Conservation (phyloP, 164 flowering plant genomes). For the Aristolochia californica region DNA sequence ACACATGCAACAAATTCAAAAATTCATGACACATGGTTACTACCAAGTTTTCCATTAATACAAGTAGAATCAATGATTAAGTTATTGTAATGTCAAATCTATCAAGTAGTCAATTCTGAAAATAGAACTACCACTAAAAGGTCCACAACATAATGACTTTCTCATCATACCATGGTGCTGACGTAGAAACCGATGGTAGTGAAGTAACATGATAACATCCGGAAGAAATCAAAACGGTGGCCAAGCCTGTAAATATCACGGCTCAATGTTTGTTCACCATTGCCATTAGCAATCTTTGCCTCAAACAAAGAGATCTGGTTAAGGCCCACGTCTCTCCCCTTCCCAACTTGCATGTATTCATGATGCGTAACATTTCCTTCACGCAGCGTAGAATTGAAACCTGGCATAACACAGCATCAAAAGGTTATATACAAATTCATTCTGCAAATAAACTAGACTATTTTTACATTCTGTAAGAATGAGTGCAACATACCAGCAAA, state of each 20-base stretch:
- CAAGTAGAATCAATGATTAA: no score
- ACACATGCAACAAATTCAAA: no score
- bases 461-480: background rate
- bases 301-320: slow-evolving; percentile 96
- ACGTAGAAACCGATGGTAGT: slow-evolving; percentile 92
- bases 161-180: slow-evolving; percentile 62
- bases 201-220: slow-evolving; percentile 93
- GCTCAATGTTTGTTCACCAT: slow-evolving; percentile 95
- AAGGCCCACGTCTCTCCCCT: slow-evolving; percentile 98
- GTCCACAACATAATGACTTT: background rate
- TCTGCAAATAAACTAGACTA: no score
- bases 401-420: slow-evolving; percentile 24
- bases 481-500: slow-evolving; percentile 63
- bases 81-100: no score
- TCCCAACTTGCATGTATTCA: slow-evolving; percentile 98
- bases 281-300: slow-evolving; percentile 95
- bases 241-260: slow-evolving; percentile 96
- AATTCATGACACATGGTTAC: no score
- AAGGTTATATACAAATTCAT: background rate
- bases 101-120: no score
- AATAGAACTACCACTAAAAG: background rate
- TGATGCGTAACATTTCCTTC: slow-evolving; percentile 99
- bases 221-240: slow-evolving; percentile 93
- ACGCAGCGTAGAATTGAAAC: slow-evolving; percentile 94
- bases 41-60: no score